Conservation (phyloP, 306 rosid genomes). For the Cicer cuneatum region DNA sequence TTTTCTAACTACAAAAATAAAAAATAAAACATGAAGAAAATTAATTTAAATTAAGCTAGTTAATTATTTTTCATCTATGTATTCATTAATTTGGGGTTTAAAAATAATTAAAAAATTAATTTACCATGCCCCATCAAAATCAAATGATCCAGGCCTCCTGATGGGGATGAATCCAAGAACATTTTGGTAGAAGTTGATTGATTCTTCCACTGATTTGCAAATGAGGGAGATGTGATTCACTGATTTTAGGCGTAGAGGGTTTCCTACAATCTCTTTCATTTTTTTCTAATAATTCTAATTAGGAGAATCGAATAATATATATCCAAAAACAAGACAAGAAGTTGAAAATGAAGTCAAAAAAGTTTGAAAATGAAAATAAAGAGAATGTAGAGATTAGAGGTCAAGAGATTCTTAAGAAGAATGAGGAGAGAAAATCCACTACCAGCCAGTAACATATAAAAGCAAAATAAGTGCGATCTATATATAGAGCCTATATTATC, state of each 20-base stretch:
- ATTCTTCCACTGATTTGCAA: constrained; percentile 67
- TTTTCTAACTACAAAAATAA: not conserved
- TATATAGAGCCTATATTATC: constrained; percentile 33
- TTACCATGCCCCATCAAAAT: constrained; percentile 93
- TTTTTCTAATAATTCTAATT: not conserved
- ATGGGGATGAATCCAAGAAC: constrained; percentile 85
- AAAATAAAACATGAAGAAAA: too few relatives aligned
- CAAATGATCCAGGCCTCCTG: constrained; percentile 86
- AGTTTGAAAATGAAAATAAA: not conserved
- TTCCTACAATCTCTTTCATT: constrained; percentile 75
- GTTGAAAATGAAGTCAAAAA: not conserved
- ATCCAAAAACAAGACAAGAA: not conserved
- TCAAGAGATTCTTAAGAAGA: not conserved
- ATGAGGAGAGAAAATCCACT: not conserved
- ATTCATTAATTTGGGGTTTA: not conserved
- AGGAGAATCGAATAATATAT: not conserved
- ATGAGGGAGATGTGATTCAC: constrained; percentile 85
- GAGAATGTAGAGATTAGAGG: not conserved
- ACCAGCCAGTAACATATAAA: not conserved
- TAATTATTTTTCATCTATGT: too few relatives aligned
- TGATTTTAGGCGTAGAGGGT: constrained; percentile 84
- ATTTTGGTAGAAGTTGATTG: constrained; percentile 74
- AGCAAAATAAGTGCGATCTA: constrained; percentile 1
- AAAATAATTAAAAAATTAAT: not conserved
- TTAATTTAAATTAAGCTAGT: not conserved